Evolutionary conservation across 2,329 filamentous ascomycete species (phyloP), one percentile per base, ranked within the genome.

Genomic region (Fusarium liriodendri): DNA sequence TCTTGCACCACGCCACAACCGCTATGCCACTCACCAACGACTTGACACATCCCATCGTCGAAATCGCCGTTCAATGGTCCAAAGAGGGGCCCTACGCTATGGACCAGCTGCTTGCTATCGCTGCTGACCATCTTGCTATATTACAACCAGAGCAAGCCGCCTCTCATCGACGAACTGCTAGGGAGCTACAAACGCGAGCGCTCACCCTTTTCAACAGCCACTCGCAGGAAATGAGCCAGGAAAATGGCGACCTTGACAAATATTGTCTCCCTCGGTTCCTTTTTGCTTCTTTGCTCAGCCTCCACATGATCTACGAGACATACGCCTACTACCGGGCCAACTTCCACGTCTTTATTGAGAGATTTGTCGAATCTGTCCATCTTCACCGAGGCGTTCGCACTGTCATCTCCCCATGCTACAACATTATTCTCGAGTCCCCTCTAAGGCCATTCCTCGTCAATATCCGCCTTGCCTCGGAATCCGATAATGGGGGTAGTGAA

Each of bases 221-320:
- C 6, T 62, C 73, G 5, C 78, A 81, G 22, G 79, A 81, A 10
- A 75, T 66, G 11, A 69, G 55, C 57, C 67, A 69, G 37, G 64
- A 63, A 16, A 64, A 67, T 16, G 61, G 71, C 14, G 67, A 66
- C 35, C 27, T 47, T 13, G 72, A 79, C 3, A 73, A 73, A 5
- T 80, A 79, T 57, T 82, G 80, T 42, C 76, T 85, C 22, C 82
- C 84, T 2, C 80, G 84, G 16, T 85, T 87, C 64, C 76, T 87
- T n/a, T 87, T 87, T 75, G 83, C 85, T 6, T 79, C 81, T 20
- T 67, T 84, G 6, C 74, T 87, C 1, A 84, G 85, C 45, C 80
- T 88, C 8, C 86, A 89, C 62, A 82, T 85, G 42, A 81, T 89
- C 5, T 86, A 84, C 72, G 87, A 89, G 63, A 84, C 84, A 3